A percentile compares a stretch with the other conserved stretches of the same genome.
Conservation (phyloP, 345 rosid species). For the Salix suchowensis region DNA sequence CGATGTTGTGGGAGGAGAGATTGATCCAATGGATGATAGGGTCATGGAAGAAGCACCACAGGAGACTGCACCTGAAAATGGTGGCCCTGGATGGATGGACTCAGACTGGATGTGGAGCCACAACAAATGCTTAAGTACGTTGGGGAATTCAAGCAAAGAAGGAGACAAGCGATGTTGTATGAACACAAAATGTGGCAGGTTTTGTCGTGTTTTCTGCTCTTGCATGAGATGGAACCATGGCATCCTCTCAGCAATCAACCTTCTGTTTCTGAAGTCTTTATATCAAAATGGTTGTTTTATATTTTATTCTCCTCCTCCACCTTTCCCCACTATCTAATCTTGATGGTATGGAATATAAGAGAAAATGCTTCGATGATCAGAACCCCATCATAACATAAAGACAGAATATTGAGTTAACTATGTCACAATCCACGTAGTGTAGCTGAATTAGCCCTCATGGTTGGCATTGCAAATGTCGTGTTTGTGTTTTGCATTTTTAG, state of each 20-base stretch:
- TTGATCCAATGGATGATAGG: conserved; percentile 28
- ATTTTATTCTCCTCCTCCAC: neutral
- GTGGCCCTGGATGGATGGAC: neutral
- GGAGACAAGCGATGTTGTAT: neutral
- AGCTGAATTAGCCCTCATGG: too few relatives aligned
- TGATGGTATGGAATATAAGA: neutral
- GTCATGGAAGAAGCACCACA: neutral
- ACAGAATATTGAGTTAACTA: too few relatives aligned
- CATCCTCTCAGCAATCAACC: neutral
- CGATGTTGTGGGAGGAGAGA: conserved; percentile 16
- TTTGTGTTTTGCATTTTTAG: too few relatives aligned
- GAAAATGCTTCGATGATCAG: too few relatives aligned
- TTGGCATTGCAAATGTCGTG: too few relatives aligned
- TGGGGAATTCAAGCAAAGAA: neutral
- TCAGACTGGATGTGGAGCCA: neutral
- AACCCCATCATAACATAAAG: too few relatives aligned
- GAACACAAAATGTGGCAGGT: neutral
- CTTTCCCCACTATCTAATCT: neutral
- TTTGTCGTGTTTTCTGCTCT: neutral
- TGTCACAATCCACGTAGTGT: too few relatives aligned
- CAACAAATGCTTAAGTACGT: neutral
- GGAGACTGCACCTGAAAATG: neutral
- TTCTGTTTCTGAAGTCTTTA: neutral
- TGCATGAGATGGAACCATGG: neutral
- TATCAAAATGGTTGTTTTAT: neutral